Base-by-base conservation (phyloP, 176 grass and related monocot genomes). In the Canna indica region DNA sequence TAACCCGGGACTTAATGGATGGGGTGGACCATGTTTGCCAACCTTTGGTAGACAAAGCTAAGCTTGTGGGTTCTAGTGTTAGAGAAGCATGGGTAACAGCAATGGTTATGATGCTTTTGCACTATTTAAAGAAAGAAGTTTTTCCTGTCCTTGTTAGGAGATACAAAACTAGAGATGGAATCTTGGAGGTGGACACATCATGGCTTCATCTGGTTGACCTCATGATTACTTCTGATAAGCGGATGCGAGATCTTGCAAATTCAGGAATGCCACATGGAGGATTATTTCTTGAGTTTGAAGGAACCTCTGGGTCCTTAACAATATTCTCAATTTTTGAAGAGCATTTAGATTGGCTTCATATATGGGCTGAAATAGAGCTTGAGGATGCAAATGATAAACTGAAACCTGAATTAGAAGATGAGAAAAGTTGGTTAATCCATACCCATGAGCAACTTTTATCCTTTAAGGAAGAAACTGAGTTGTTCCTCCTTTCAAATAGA, bases 71-170 rank as follows among this genome's bases (percentile, higher is more conserved):
- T 39, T 86, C 83, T 72, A 92, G 93, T 75, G 93, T 88, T 42
- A 97, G 89, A 91, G 93, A 97, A 78, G 88, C 89, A 68, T 97
- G 88, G 93, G 86, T 97, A 48, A 86, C 81, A 73, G 84, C 81
- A 85, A 97, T 97, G 84, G 82, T 92, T 45, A 92, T 83, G 84
- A 80, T 92, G 46, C 88, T 97, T 77, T 68, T 72, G 70, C 63
- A 75, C 62, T 92, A 90, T 75, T 76, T 97, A 68, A 88, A 90
- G 74, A 85, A 64, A 61, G 78, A 90, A 76, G 79, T 83, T 78
- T 87, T 97, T 71, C 86, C 86, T 69, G 14, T 50, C 24, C 79
- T 90, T 60, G 84, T 79, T 42, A 64, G 42, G 26, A 77, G 79
- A 47, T 85, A 83, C 75, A 50, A 72, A 65, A 34, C 42, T 50